Conservation (phyloP, 2,329 filamentous ascomycete species). For the Diaporthe destruens region DNA sequence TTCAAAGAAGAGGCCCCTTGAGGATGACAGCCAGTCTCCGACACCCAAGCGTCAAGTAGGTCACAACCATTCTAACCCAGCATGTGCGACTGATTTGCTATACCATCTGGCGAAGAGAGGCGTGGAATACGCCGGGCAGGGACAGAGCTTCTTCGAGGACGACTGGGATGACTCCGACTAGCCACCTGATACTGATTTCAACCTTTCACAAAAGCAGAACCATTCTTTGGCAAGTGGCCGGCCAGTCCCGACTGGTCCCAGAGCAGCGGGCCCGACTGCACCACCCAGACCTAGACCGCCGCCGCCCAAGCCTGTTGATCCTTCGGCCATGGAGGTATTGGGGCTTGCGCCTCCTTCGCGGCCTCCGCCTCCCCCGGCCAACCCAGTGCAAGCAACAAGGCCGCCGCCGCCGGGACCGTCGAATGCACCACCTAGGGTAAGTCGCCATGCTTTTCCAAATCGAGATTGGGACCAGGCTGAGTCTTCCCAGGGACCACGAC, state of each 20-base stretch:
- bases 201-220: constrained; percentile 14
- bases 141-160: constrained; percentile 7
- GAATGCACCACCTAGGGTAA: constrained; percentile 30
- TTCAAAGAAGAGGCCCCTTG: constrained; percentile 59
- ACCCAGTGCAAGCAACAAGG: constrained; percentile 22
- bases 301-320: constrained; percentile 54
- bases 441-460: background rate
- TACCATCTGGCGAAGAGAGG: background rate
- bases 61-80: constrained; percentile 39
- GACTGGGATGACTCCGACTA: constrained; percentile 15
- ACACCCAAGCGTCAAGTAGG: constrained; percentile 57
- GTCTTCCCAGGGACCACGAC: constrained; percentile 15
- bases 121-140: background rate
- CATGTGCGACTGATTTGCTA: background rate
- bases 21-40: constrained; percentile 52
- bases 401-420: constrained; percentile 28
- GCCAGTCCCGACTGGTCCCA: constrained; percentile 36
- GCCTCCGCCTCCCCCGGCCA: constrained; percentile 49
- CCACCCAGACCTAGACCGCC: constrained; percentile 39
- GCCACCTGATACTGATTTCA: constrained; percentile 20
- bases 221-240: background rate
- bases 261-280: constrained; percentile 40
- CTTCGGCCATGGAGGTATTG: constrained; percentile 65
- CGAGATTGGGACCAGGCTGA: background rate
- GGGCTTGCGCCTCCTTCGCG: constrained; percentile 62